These are phyloP conservation scores for Pleurostoma richardsiae DNA, from an alignment of 2,329 filamentous ascomycete species.

Conservation along the genomic window DNA sequence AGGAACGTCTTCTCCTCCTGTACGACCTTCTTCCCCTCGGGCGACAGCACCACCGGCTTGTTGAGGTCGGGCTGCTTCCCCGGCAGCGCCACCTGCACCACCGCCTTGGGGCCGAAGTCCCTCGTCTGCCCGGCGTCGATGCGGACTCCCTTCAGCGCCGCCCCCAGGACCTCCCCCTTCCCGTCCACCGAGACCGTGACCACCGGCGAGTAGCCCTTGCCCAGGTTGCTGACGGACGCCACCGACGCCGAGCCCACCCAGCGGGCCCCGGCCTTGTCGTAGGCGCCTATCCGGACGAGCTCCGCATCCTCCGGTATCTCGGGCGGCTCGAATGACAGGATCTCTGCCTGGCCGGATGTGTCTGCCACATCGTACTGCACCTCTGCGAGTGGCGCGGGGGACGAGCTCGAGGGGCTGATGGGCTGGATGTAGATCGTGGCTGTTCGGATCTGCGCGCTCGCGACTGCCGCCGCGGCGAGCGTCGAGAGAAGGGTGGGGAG, in stretches of 20 bases:
- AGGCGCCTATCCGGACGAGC: conserved; percentile 56
- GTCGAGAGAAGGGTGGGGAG: conserved; percentile 31
- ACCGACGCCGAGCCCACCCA: conserved; percentile 55
- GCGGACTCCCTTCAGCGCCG: conserved; percentile 46
- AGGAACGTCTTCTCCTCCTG: conserved; percentile 58
- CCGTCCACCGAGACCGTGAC: conserved; percentile 47
- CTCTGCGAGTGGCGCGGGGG: conserved; percentile 46
- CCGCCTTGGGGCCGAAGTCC: conserved; percentile 58
- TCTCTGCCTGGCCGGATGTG: conserved; percentile 31
- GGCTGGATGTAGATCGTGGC: conserved; percentile 52
- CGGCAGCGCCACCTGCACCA: conserved; percentile 38
- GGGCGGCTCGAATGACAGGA: conserved; percentile 53
- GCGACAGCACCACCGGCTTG: conserved; percentile 56
- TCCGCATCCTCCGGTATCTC: conserved; percentile 37
- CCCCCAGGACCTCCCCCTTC: conserved; percentile 41
- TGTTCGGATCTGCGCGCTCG: conserved; percentile 33
- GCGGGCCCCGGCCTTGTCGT: conserved; percentile 35
- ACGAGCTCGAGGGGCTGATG: conserved; percentile 26
- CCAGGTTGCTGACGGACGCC: conserved; percentile 51
- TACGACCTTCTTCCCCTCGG: conserved; percentile 54
- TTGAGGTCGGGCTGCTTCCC: conserved; percentile 57
- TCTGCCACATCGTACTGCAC: conserved; percentile 48
- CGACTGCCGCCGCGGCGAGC: conserved; percentile 35
- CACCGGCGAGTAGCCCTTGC: conserved; percentile 55
- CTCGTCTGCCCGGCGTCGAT: conserved; percentile 61